Evolutionary conservation across 1,284 basidiomycete species (phyloP).

Genomic region (Leccinum pachyderme): DNA sequence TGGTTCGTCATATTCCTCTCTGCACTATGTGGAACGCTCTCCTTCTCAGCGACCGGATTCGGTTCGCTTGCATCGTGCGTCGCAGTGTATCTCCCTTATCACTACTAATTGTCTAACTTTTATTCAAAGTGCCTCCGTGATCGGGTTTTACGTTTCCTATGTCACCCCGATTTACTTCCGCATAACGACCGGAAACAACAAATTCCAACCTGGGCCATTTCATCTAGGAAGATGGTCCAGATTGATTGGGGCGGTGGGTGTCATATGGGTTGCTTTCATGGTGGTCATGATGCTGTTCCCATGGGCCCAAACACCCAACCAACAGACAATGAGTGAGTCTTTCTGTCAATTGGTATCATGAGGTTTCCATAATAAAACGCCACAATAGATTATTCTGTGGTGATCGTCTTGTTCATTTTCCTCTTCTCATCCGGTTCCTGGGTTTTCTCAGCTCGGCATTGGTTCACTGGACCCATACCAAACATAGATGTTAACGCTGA

Average conservation of each 20-base stretch:
- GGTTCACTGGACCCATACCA: slow-evolving; percentile 61
- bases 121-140: slow-evolving; percentile 54
- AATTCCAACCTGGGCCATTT: slow-evolving; percentile 56
- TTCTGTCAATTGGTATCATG: not conserved
- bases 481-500: slow-evolving; percentile 8
- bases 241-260: slow-evolving; percentile 52
- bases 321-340: slow-evolving; percentile 50
- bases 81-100: not conserved
- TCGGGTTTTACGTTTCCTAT: slow-evolving; percentile 47
- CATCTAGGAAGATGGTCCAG: slow-evolving; percentile 54
- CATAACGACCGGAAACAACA: slow-evolving; percentile 58
- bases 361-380: not conserved
- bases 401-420: slow-evolving; percentile 59
- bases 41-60: slow-evolving; percentile 58
- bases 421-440: slow-evolving; percentile 59
- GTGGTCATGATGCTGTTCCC: slow-evolving; percentile 60
- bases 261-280: slow-evolving; percentile 62
- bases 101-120: not conserved
- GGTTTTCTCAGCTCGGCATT: slow-evolving; percentile 61
- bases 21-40: slow-evolving; percentile 57
- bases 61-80: slow-evolving; percentile 59
- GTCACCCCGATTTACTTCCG: slow-evolving; percentile 62
- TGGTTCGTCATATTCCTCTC: slow-evolving; percentile 61
- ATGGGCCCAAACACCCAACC: slow-evolving; percentile 36
- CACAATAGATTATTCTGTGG: slow-evolving; percentile 56